Conservation (phyloP, 805 yeast species). For the Yamadazyma akitaensis region DNA sequence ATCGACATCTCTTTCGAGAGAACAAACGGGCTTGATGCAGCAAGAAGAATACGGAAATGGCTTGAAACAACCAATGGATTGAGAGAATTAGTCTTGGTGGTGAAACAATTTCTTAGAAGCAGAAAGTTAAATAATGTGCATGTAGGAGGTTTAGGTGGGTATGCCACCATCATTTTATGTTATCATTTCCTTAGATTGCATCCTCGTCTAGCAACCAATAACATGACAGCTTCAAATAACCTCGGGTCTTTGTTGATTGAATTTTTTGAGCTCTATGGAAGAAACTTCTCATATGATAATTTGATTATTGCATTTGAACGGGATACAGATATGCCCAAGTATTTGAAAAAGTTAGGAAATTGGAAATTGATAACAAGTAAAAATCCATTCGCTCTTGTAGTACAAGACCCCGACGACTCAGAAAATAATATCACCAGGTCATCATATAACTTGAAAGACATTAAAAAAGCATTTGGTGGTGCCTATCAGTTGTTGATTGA, state of each 20-base stretch:
- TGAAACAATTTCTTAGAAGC: constrained; percentile 80
- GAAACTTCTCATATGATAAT: constrained; percentile 79
- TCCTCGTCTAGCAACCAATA: constrained; percentile 67
- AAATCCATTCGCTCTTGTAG: constrained; percentile 61
- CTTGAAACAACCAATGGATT: constrained; percentile 68
- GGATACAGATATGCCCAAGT: constrained; percentile 53
- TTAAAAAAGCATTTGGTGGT: constrained; percentile 84
- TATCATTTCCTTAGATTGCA: constrained; percentile 76
- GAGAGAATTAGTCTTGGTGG: constrained; percentile 73
- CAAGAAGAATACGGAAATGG: constrained; percentile 76
- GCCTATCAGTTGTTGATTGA: constrained; percentile 76
- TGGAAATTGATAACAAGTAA: constrained; percentile 50
- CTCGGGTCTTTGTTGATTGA: constrained; percentile 85
- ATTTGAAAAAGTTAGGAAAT: constrained; percentile 53
- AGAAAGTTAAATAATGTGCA: constrained; percentile 82
- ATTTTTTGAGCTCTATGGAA: constrained; percentile 89
- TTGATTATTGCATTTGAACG: constrained; percentile 65
- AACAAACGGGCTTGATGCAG: constrained; percentile 78
- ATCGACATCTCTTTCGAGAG: constrained; percentile 91
- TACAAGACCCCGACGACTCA: constrained; percentile 86
- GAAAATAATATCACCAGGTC: constrained; percentile 84
- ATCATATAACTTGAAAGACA: constrained; percentile 72
- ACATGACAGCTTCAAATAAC: constrained; percentile 67
- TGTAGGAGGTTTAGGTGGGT: constrained; percentile 94
- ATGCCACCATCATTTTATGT: constrained; percentile 83